A percentile compares a stretch with the other conserved stretches of the same genome.
Evolutionary conservation across 1,284 basidiomycete genomes (phyloP).

Genomic region (Cystobasidium sp.): DNA sequence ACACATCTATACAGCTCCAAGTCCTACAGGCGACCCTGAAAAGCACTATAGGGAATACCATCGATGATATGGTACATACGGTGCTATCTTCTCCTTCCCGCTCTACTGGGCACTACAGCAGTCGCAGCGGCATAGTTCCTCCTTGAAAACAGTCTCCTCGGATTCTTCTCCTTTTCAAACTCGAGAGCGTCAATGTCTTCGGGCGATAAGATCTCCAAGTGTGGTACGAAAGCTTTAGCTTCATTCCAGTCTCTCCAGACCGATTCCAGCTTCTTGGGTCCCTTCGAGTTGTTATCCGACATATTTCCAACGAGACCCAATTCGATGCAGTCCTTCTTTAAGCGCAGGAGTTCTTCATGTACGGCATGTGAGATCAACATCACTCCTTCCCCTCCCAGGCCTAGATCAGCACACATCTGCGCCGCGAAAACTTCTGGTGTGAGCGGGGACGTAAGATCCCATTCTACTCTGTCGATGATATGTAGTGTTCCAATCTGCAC

Average conservation of each 20-base stretch:
- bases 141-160: conserved; percentile 11
- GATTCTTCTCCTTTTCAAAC: conserved; percentile 28
- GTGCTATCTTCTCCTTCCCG: conserved; percentile 10
- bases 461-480: conserved; percentile 93
- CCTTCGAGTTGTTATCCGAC: conserved; percentile 60
- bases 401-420: conserved; percentile 82
- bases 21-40: too few species aligned
- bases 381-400: conserved; percentile 81
- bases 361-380: conserved; percentile 89
- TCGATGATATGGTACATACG: too few species aligned
- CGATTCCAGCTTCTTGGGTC: conserved; percentile 79
- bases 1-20: too few species aligned
- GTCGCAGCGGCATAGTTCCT: conserved; percentile 3
- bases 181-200: conserved; percentile 73
- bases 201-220: conserved; percentile 78
- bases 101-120: conserved; percentile 2
- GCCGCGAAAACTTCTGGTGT: conserved; percentile 85
- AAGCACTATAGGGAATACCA: too few species aligned
- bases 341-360: conserved; percentile 90
- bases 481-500: conserved; percentile 94
- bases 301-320: conserved; percentile 75
- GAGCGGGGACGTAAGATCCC: conserved; percentile 91
- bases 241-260: conserved; percentile 96
- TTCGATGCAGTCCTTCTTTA: conserved; percentile 92
- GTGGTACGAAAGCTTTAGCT: conserved; percentile 86